Base-by-base conservation (phyloP, 2,329 filamentous ascomycete species). In the Aspergillus intermedius region DNA sequence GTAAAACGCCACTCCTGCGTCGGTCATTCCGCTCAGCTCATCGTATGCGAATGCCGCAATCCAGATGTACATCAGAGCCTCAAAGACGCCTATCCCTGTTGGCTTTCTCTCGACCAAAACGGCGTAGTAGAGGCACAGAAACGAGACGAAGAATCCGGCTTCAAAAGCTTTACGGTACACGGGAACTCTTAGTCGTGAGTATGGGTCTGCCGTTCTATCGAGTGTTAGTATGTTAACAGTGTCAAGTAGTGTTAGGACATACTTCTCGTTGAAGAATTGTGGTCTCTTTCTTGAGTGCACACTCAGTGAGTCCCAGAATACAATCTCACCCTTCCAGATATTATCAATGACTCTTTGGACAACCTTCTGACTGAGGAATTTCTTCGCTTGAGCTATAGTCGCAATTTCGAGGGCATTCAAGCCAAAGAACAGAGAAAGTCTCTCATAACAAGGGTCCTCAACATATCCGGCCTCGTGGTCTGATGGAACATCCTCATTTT, bases 401-500 rank as follows among this genome's bases (percentile, higher is more conserved):
- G 88, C 89, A 60, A 95, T 91, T 64, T 95, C 89, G 13, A 97
- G 76, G 1, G 88, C 89, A 64, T 93, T 95, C 43, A 95, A 76
- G 15, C 85, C 83, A 32, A 83, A 82, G 64, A 95, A 95, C 1
- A 83, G 80, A 0, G 81, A 78, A 0, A 85, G 86, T 23, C 53
- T 86, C 3, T 79, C 75, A 1, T 74, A 73, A 1, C 5, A 64
- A 53, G 17, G 70, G 67, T 43, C 71, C 7, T 78, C 76, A 3
- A 74, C 70, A 7, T 77, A 37, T 21, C 19, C 39, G 7, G 17
- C 12, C 3, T 45, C 42, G 9, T 9, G 4, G 5, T 5, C 13
- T 3, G 34, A 35, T 8, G 13, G 8, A 4, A 6, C 34, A n/a
- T 35, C 34, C 34, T 30, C 39, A 75, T 3, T 73, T 74, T 2